A percentile compares a stretch with the other conserved stretches of the same genome.
Conservation (phyloP, 2,329 filamentous ascomycete genomes). For the Capronia americana region DNA sequence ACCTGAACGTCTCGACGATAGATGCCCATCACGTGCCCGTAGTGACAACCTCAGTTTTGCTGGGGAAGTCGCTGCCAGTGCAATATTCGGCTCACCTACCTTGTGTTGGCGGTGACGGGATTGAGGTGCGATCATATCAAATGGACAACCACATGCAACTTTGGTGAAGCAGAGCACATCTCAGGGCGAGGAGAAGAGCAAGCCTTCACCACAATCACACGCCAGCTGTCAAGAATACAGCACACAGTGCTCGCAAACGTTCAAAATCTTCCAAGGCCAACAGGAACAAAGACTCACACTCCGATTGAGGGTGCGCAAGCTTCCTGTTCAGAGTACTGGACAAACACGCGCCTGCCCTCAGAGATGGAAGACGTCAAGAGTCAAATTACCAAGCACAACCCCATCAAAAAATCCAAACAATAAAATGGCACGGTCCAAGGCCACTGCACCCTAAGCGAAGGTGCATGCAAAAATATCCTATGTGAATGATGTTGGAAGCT, state of each 20-base stretch:
- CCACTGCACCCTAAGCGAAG: constrained; percentile 1
- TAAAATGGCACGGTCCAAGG: not conserved
- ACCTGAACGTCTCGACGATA: not conserved
- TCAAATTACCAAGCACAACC: not conserved
- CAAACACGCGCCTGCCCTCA: not conserved
- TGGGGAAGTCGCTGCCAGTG: not conserved
- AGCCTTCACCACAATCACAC: not conserved
- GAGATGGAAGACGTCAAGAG: not conserved
- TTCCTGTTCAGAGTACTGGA: not conserved
- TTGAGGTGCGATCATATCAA: constrained; percentile 8
- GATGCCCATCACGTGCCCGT: not conserved
- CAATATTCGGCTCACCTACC: constrained; percentile 3
- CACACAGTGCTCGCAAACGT: not conserved
- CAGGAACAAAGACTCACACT: not conserved
- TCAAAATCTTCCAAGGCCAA: not conserved
- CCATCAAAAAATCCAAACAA: not conserved
- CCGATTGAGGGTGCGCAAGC: not conserved
- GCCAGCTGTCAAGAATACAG: not conserved
- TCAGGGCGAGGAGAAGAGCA: not conserved
- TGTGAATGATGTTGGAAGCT: constrained; percentile 4
- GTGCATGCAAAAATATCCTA: constrained; percentile 4
- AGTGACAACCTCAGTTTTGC: constrained; percentile 3
- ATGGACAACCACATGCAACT: constrained; percentile 1
- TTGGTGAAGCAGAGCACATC: constrained; percentile 1
- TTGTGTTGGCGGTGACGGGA: not conserved